Conservation (phyloP, 2,329 filamentous ascomycete species). For the Neofusicoccum parvum region DNA sequence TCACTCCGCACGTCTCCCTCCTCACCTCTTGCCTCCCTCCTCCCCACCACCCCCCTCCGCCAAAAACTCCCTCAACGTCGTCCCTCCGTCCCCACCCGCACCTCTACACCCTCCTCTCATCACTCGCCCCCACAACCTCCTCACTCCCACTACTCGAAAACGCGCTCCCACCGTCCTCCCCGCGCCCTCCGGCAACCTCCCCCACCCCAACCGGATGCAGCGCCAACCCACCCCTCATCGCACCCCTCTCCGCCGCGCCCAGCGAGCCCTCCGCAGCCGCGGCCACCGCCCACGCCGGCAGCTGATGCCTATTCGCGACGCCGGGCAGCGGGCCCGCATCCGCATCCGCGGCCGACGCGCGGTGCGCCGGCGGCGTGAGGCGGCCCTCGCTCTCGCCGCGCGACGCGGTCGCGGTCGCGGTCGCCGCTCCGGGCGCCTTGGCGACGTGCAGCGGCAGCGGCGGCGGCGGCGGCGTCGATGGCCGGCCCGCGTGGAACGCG, state of each 20-base stretch:
- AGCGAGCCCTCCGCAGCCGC: background rate
- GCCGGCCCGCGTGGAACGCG: background rate
- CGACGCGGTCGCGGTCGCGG: background rate
- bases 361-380: no score
- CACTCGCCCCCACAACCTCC: background rate
- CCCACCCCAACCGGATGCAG: background rate
- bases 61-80: background rate
- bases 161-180: background rate
- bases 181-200: background rate
- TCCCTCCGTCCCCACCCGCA: background rate
- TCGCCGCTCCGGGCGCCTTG: background rate
- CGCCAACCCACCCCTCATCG: conserved; percentile 15
- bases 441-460: conserved; percentile 19
- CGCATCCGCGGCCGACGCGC: no score
- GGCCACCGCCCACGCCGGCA: conserved; percentile 9
- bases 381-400: background rate
- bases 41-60: background rate
- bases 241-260: background rate
- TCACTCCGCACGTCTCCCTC: background rate
- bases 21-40: no score
- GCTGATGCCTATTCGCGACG: conserved; percentile 10
- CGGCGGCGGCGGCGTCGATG: conserved; percentile 10
- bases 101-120: background rate
- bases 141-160: background rate
- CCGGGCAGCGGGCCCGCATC: no score